Evolutionary conservation across 2,329 filamentous ascomycete genomes (phyloP).

Genomic region (Neospermospora avenae): DNA sequence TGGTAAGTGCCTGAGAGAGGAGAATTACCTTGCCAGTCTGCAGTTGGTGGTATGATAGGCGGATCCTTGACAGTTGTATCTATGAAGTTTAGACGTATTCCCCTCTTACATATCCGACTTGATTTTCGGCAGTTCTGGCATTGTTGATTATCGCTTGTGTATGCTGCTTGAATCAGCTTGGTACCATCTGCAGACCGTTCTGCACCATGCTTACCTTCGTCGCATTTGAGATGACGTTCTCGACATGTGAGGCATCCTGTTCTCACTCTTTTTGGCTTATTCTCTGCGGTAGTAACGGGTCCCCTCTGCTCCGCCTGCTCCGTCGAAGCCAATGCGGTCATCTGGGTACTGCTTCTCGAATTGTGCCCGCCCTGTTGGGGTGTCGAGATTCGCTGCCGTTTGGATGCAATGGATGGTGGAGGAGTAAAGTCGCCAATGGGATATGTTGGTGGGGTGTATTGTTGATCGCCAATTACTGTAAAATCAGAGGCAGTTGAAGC

Average conservation of each 20-base stretch:
- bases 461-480: slow-evolving; percentile 30
- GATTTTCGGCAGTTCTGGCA: slow-evolving; percentile 78
- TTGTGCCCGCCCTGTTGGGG: slow-evolving; percentile 15
- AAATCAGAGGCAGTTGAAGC: slow-evolving; percentile 31
- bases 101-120: slow-evolving; percentile 78
- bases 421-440: slow-evolving; percentile 23
- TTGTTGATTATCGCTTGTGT: slow-evolving; percentile 1
- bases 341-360: slow-evolving; percentile 24
- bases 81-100: slow-evolving; percentile 86
- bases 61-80: slow-evolving; percentile 71
- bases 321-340: slow-evolving; percentile 23
- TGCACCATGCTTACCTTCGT: slow-evolving; percentile 56
- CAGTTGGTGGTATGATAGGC: slow-evolving; percentile 56
- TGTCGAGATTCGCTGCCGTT: slow-evolving; percentile 24
- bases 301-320: slow-evolving; percentile 17
- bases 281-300: slow-evolving; percentile 22
- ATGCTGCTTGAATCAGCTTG: neutral
- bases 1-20: neutral
- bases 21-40: slow-evolving; percentile 59
- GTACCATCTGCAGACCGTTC: slow-evolving; percentile 43
- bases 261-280: slow-evolving; percentile 78
- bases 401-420: slow-evolving; percentile 24
- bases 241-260: slow-evolving; percentile 90
- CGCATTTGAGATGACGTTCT: slow-evolving; percentile 87
- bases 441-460: slow-evolving; percentile 27